phyloP scores from a whole-genome alignment of 495 filamentous ascomycete genomes.

The Aspergillus ellipticus region DNA sequence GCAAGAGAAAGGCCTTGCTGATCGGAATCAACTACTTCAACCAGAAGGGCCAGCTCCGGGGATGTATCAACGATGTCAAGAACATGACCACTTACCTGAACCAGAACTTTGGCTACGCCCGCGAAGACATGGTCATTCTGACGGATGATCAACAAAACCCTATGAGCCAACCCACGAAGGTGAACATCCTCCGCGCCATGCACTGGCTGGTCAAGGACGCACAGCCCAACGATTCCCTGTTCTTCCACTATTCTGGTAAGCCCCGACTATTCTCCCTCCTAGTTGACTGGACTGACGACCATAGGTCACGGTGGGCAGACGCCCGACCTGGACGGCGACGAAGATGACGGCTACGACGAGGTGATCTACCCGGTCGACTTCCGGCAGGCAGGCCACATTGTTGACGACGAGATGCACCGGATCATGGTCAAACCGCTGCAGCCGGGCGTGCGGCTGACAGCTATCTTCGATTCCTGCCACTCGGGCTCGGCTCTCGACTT shows the following conservation, averaged over 20 bases:
- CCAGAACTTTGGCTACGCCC: constrained; percentile 85
- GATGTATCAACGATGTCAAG: constrained; percentile 97
- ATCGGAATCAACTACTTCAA: constrained; percentile 99
- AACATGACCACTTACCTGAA: constrained; percentile 95
- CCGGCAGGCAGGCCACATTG: constrained; percentile 83
- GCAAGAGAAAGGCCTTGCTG: constrained; percentile 83
- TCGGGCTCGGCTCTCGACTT: constrained; percentile 94
- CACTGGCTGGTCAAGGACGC: constrained; percentile 98
- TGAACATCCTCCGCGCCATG: constrained; percentile 95
- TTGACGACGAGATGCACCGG: constrained; percentile 97
- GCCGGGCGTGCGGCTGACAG: constrained; percentile 85
- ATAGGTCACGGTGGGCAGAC: constrained; percentile 94
- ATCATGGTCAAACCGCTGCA: constrained; percentile 87
- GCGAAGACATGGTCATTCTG: constrained; percentile 97
- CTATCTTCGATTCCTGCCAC: constrained; percentile 99
- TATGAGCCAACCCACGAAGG: constrained; percentile 94
- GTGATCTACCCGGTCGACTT: constrained; percentile 98
- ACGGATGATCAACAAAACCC: constrained; percentile 97
- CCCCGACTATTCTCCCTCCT: not conserved
- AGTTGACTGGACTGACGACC: constrained; percentile 4
- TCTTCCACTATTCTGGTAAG: constrained; percentile 97
- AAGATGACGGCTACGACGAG: constrained; percentile 95
- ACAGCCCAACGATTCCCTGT: constrained; percentile 88
- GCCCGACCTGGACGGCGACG: constrained; percentile 90
- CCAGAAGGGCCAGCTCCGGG: constrained; percentile 84